Base-by-base conservation (phyloP, 2,329 filamentous ascomycete genomes). In the Phyllosticta citrichinensis region DNA sequence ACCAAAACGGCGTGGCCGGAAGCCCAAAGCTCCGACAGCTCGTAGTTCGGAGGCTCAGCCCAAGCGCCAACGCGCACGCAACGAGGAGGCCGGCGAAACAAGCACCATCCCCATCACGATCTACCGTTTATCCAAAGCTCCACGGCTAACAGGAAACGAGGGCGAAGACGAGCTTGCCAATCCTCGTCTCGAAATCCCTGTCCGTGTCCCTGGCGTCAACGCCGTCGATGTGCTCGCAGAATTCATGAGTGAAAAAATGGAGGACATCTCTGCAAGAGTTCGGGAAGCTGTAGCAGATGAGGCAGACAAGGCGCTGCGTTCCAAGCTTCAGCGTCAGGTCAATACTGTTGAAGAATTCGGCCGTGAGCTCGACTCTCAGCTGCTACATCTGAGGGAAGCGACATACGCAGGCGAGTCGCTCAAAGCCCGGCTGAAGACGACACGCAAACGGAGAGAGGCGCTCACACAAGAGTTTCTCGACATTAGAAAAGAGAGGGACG, bases 311-410 rank as follows among this genome's bases (percentile, higher is more conserved):
- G 69, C 74, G 22, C 71, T 74, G 55, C 72, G 73, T 14, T 68
- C 70, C 1, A 74, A 76, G 62, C 71, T 76, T 61, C 75, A 73
- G 27, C 75, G 75, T 60, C 77, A 80, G 62, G 71, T 75, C 63
- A 78, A 77, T 58, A 75, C 78, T 5, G 74, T 81, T 0, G 71
- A 80, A 47, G 73, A 74, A 5, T 83, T 79, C 66, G 75, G 76
- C 14, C 69, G 74, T 9, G 77, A 79, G 56, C 69, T 83, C 19
- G 76, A 77, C 19, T 76, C 78, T 27, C 75, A 78, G 22, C 68
- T 83, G 2, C 75, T 82, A 54, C 76, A 79, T 52, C 69, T 83
- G 27, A 81, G 79, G 62, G 79, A 80, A 64, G 75, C 80, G 22
- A 74, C 81, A 2, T 78, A 82, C 62, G 77, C 78, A 58, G 76